Percentiles rank a stretch among this genome's conserved stretches.
Evolutionary conservation across 805 yeast species (phyloP).

Genomic region (Kodamaea jinghongensis): DNA sequence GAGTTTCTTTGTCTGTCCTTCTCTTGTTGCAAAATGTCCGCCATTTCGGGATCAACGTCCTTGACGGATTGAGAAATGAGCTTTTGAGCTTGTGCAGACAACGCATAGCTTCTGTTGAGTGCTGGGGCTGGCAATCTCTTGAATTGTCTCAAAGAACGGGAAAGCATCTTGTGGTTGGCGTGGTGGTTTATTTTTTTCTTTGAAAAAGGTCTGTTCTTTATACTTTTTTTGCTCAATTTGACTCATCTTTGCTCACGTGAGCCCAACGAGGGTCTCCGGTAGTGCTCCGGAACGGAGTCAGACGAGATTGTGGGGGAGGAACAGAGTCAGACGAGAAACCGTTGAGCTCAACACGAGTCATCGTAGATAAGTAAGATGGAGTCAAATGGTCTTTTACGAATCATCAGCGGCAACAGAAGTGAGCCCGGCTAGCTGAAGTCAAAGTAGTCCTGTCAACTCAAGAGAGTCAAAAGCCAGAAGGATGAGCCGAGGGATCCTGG

Average conservation of each 20-base stretch:
- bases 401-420: too few species aligned
- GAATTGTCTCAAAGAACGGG: slow-evolving; percentile 27
- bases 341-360: too few species aligned
- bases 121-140: slow-evolving; percentile 10
- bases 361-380: too few species aligned
- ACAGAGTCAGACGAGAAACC: too few species aligned
- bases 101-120: slow-evolving; percentile 48
- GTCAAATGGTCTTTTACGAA: too few species aligned
- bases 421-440: too few species aligned
- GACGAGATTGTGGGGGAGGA: too few species aligned
- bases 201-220: neutral
- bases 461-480: too few species aligned
- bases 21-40: slow-evolving; percentile 71
- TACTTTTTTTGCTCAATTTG: slow-evolving; percentile 1
- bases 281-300: too few species aligned
- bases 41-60: slow-evolving; percentile 80
- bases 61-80: slow-evolving; percentile 59
- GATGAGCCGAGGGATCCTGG: too few species aligned
- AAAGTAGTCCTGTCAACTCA: too few species aligned
- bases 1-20: slow-evolving; percentile 90
- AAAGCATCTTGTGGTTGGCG: slow-evolving; percentile 22
- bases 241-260: slow-evolving; percentile 1
- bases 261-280: too few species aligned
- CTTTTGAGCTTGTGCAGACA: slow-evolving; percentile 62
- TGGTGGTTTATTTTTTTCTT: neutral